Evolutionary conservation across 306 rosid genomes (phyloP), one percentile per base, ranked within the genome.

Genomic region (Delonix regia): DNA sequence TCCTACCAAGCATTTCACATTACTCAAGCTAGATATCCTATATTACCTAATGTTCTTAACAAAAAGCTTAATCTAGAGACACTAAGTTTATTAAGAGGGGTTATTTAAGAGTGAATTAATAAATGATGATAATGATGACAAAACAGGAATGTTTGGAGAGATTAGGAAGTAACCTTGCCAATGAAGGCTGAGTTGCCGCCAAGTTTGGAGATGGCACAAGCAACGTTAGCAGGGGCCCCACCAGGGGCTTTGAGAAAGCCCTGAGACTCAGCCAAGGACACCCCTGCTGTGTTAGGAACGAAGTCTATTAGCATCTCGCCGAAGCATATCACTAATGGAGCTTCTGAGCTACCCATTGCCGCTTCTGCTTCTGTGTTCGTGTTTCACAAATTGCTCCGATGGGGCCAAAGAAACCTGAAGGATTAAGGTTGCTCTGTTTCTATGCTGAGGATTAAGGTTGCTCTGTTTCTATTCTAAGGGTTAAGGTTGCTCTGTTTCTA

Each of bases 241-340:
- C 64, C 94, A n/a, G 94, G 90, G 60, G 94, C 90, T 74, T 90
- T 88, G 78, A 90, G 62, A 24, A 90, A 90, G 34, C 84, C 90
- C 13, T 9, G 2, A 75, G 94, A 86, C 78, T 88, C 94, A 6
- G 90, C 94, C 78, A 90, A 79, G 68, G 94, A 86, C 3, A 90
- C 92, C 24, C 94, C 94, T 3, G 90, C 15, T 1, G 74, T 70
- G 72, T 84, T 88, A 0, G 94, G 94, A 77, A 90, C 92, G 65
- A 90, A 90, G 80, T 90, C 94, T 6, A 90, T 90, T 0, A 90
- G 87, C 94, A 90, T 90, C 85, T 90, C 94, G 4, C 92, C 92
- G n/a, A 88, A 90, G 28, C 92, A 45, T 44, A 88, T 86, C 34
- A 88, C 80, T 39, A 83, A n/a, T 15, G 81, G 45, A 59, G 44